Percentiles rank a stretch among this genome's conserved stretches.
phyloP scores from a whole-genome alignment of 148 eudicot genomes.

The Chenopodium berlandieri region DNA sequence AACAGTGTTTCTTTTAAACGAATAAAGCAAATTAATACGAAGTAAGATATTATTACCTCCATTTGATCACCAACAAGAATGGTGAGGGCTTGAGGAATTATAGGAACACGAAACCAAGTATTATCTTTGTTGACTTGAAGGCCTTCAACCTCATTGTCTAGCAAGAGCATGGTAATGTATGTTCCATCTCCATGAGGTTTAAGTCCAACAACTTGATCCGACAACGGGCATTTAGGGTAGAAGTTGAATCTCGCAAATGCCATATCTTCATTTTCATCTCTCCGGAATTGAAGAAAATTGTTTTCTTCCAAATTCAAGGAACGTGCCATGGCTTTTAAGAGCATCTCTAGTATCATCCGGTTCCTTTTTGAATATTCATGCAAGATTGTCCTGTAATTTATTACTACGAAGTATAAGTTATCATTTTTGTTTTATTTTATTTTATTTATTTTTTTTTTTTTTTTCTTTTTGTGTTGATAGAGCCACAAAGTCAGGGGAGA shows the following conservation, averaged over 20 bases:
- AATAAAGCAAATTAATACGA: no score
- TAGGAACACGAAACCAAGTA: conserved; percentile 49
- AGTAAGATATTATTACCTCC: no score
- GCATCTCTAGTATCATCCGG: conserved; percentile 16
- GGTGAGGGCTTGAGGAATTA: conserved; percentile 39
- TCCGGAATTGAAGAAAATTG: conserved; percentile 25
- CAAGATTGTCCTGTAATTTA: conserved; percentile 14
- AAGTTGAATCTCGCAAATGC: conserved; percentile 40
- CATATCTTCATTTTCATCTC: neutral
- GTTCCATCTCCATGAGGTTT: conserved; percentile 52
- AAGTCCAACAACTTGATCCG: conserved; percentile 33
- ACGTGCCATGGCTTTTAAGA: conserved; percentile 37
- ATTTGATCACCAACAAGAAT: conserved; percentile 18
- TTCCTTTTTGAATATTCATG: conserved; percentile 24
- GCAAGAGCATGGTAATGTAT: conserved; percentile 43
- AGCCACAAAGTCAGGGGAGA: no score
- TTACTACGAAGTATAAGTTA: no score
- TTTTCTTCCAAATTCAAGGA: conserved; percentile 44
- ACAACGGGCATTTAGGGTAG: conserved; percentile 40
- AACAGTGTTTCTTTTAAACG: no score
- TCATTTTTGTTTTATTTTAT: no score
- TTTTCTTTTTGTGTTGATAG: no score
- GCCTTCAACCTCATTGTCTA: conserved; percentile 48
- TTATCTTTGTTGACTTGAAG: conserved; percentile 45
- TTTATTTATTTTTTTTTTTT: no score